A percentile compares a stretch with the other conserved stretches of the same genome.
Conservation (phyloP, 768 basidiomycete species). For the Crepidotus variabilis region DNA sequence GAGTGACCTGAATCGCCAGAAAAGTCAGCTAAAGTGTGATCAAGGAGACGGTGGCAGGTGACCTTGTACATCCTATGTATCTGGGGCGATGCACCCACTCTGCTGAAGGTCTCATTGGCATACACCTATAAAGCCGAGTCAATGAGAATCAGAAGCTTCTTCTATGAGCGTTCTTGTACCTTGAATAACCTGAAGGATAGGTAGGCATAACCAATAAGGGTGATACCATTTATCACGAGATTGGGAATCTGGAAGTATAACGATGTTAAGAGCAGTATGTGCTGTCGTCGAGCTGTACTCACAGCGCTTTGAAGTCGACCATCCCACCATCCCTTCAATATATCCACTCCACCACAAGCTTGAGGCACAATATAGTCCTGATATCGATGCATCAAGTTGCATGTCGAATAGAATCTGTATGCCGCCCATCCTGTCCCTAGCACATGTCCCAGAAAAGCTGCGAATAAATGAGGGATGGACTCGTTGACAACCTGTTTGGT, state of each 20-base stretch:
- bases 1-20: constrained; percentile 33
- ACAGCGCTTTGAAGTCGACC: constrained; percentile 31
- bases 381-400: constrained; percentile 28
- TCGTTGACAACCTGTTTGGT: constrained; percentile 41
- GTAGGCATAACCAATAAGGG: constrained; percentile 32
- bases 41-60: not conserved
- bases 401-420: constrained; percentile 35
- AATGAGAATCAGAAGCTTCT: not conserved
- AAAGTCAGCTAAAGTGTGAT: not conserved
- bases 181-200: constrained; percentile 40
- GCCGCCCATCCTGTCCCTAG: constrained; percentile 45
- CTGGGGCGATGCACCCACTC: constrained; percentile 42
- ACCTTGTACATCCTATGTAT: constrained; percentile 49
- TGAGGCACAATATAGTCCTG: constrained; percentile 28
- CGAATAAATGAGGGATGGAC: constrained; percentile 48
- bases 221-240: constrained; percentile 32
- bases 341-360: constrained; percentile 36
- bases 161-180: constrained; percentile 20
- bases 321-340: constrained; percentile 42
- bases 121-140: constrained; percentile 31
- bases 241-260: constrained; percentile 31
- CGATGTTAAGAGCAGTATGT: too few relatives aligned
- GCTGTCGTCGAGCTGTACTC: constrained; percentile 10
- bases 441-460: constrained; percentile 41
- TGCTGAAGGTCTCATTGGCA: constrained; percentile 39